Percentiles rank a stretch among this genome's conserved stretches.
These are phyloP conservation scores for Craspedostauros australis DNA, from an alignment of 108 stramenopile genomes.

Conservation along the genomic window DNA sequence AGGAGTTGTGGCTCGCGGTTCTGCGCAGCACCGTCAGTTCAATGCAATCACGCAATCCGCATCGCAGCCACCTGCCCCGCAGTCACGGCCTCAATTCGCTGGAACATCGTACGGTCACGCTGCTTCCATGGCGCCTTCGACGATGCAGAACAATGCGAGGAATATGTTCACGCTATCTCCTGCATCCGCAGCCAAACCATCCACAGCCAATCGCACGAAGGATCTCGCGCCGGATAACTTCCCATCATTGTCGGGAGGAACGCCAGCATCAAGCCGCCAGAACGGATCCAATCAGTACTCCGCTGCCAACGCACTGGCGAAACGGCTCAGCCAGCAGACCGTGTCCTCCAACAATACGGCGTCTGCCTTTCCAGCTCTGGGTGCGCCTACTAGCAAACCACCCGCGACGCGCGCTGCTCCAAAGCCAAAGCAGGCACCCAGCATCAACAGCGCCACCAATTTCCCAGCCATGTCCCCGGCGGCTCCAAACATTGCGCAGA, in stretches of 20 bases:
- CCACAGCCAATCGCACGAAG: conserved; percentile 8
- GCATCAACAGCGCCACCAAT: conserved; percentile 22
- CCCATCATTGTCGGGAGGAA: conserved; percentile 42
- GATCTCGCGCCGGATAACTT: conserved; percentile 40
- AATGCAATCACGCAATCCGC: conserved; percentile 22
- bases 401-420: background rate
- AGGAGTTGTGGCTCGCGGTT: conserved; percentile 5
- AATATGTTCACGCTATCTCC: conserved; percentile 7
- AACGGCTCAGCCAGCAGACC: conserved; percentile 1
- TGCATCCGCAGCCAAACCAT: background rate
- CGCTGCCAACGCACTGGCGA: conserved; percentile 25
- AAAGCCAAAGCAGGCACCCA: conserved; percentile 13
- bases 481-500: conserved; percentile 23
- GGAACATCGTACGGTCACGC: too few relatives aligned
- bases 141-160: background rate
- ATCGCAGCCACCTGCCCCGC: conserved; percentile 2
- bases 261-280: conserved; percentile 3
- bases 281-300: conserved; percentile 17
- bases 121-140: background rate
- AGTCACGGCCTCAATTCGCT: too few relatives aligned
- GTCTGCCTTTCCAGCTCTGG: conserved; percentile 32
- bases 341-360: conserved; percentile 4
- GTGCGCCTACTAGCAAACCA: background rate
- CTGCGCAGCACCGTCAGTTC: conserved; percentile 16
- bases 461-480: conserved; percentile 44